Percentiles rank a stretch among this genome's conserved stretches.
These are phyloP conservation scores for Aspergillus neoniger DNA, from an alignment of 2,329 filamentous ascomycete species.

Conservation along the genomic window DNA sequence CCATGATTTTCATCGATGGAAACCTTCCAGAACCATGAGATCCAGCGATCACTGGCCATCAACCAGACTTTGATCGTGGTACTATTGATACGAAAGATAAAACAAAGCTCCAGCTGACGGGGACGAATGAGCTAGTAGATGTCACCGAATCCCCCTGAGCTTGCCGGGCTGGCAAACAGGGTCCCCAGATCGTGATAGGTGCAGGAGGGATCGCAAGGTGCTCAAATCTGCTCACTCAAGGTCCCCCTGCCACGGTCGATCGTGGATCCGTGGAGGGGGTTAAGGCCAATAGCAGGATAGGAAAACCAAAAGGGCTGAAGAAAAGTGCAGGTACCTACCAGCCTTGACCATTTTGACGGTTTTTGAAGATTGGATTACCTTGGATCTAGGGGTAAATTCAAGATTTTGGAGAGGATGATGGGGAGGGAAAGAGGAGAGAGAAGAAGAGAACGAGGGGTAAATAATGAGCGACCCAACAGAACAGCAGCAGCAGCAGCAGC, in stretches of 20 bases:
- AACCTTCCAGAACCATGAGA: conserved; percentile 9
- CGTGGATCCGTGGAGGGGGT: conserved; percentile 25
- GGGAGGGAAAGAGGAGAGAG: conserved; percentile 16
- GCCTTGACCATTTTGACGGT: conserved; percentile 96
- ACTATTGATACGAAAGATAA: background rate
- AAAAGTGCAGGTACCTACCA: conserved; percentile 61
- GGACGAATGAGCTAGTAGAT: conserved; percentile 10
- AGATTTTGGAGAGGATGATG: conserved; percentile 10
- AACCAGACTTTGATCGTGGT: background rate
- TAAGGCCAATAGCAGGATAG: conserved; percentile 20
- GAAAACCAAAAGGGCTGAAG: conserved; percentile 20
- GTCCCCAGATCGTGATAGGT: conserved; percentile 32
- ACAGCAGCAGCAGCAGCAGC: background rate
- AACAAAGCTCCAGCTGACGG: conserved; percentile 2
- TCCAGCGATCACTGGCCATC: conserved; percentile 3
- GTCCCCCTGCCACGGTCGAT: conserved; percentile 35
- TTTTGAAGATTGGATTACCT: conserved; percentile 30
- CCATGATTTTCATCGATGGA: conserved; percentile 9
- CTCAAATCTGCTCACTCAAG: conserved; percentile 47
- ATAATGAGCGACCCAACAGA: conserved; percentile 3
- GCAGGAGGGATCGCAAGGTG: conserved; percentile 37
- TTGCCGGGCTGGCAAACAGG: conserved; percentile 9
- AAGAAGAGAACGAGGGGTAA: conserved; percentile 20
- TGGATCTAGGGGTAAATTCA: conserved; percentile 25
- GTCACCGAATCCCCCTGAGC: conserved; percentile 2